Base-by-base conservation (phyloP, 192 early-diverging fungal species). In the Gigaspora rosea region DNA sequence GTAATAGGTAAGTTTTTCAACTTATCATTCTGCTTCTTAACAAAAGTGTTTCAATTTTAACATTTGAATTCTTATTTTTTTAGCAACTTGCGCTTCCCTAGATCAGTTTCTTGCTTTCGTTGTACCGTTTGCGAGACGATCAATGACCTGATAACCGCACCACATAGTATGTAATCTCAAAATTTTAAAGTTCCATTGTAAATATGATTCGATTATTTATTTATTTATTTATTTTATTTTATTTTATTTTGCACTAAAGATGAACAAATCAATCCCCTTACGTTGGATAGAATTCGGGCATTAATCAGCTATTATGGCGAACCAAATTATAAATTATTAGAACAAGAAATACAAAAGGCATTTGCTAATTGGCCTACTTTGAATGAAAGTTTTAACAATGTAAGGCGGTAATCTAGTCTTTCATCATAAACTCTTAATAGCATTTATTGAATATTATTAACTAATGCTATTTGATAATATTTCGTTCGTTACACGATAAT, bases 71-170 rank as follows among this genome's bases (percentile, higher is more conserved):
- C 16, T 47, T 73, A 41, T 58, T 32, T n/a, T 8, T 74, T 74
- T 16, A 94, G 91, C 77, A 83, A 92, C 69, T 85, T 95, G 22
- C 87, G 89, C 35, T 95, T 92, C 76, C 94, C 94, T 11, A 69
- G 78, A 22, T 80, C 85, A 9, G 91, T 93, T 36, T 79, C 87
- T 46, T 92, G 94, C 77, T 98, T 96, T 80, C 87, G 92, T 54
- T 98, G 96, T 83, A 94, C 95, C 9, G 92, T 95, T 10, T 98
- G 96, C 85, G 92, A 95, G 47, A 94, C 94, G 1, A 88, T 94
- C 70, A 94, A 94, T 79, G 91, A 94, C 63, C 75, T 93, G 32
- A 83, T 85, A 35, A 5, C 5, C 47, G 33, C 69, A 49, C 78
- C 76, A 65, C 64, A 41, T 70, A 75, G 83, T 84, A 84, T 54